phyloP scores from a whole-genome alignment of 2,329 filamentous ascomycete genomes.

The Arthrobotrys sphaeroides region DNA sequence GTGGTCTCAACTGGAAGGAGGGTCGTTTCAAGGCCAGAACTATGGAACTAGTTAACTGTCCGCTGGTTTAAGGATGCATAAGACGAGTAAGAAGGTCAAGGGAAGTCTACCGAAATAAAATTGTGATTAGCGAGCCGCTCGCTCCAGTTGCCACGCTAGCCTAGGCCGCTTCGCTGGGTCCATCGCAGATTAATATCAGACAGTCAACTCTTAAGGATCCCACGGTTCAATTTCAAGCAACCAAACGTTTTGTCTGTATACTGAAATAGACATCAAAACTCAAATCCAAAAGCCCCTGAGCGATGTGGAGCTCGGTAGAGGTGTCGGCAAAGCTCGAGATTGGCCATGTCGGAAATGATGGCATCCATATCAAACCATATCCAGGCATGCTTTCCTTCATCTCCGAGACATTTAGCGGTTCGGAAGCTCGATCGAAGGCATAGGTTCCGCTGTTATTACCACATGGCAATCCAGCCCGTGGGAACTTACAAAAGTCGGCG shows the following conservation, averaged over 20 bases:
- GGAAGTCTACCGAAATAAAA: slow-evolving; percentile 20
- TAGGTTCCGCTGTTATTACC: slow-evolving; percentile 47
- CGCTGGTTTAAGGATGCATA: slow-evolving; percentile 16
- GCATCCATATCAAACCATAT: slow-evolving; percentile 31
- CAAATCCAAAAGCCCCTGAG: slow-evolving; percentile 13
- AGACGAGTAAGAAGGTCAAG: slow-evolving; percentile 17
- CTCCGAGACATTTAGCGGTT: slow-evolving; percentile 49
- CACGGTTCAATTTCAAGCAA: slow-evolving; percentile 13
- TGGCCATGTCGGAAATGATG: slow-evolving; percentile 40
- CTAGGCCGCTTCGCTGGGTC: slow-evolving; percentile 30
- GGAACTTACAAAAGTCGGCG: slow-evolving; percentile 38
- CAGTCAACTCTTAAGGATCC: not conserved
- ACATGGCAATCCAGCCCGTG: slow-evolving; percentile 49
- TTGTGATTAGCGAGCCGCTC: slow-evolving; percentile 51
- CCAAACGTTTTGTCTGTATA: not conserved
- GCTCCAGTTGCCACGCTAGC: slow-evolving; percentile 26
- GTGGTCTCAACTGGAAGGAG: slow-evolving; percentile 32
- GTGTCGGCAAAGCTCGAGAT: slow-evolving; percentile 7
- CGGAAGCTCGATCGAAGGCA: slow-evolving; percentile 47
- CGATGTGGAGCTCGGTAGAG: slow-evolving; percentile 40
- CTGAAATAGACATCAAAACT: slow-evolving; percentile 15
- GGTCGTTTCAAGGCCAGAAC: not conserved
- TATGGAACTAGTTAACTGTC: slow-evolving; percentile 14
- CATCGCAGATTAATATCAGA: slow-evolving; percentile 9
- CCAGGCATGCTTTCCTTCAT: slow-evolving; percentile 38